phyloP scores from a whole-genome alignment of 176 grass and related monocot species.

The Triticum aestivum region IWGSC_CS_RefSeq_v2.1 NC_057808.1:183455469-183455968 shows the following conservation, averaged over 20 bases:
- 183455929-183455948: not conserved
- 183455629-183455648: too few relatives aligned
- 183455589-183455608: slow-evolving; percentile 2
- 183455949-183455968: not conserved
- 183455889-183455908: not conserved
- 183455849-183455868: not conserved
- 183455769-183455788: slow-evolving; percentile 98
- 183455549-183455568: not conserved
- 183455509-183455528: not conserved
- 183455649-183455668: not conserved
- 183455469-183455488: not conserved
- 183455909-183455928: slow-evolving; percentile 2
- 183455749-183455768: slow-evolving; percentile 98
- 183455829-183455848: slow-evolving; percentile 5
- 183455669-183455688: not conserved
- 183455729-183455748: slow-evolving; percentile 96
- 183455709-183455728: slow-evolving; percentile 1
- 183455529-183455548: not conserved
- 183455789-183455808: slow-evolving; percentile 94
- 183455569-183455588: slow-evolving; percentile 10
- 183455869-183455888: not conserved
- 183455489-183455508: slow-evolving; percentile 4
- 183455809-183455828: slow-evolving; percentile 78
- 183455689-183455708: not conserved
- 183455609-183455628: not conserved